phyloP scores from a whole-genome alignment of 2,329 filamentous ascomycete genomes.

The Neurospora crassa region DNA sequence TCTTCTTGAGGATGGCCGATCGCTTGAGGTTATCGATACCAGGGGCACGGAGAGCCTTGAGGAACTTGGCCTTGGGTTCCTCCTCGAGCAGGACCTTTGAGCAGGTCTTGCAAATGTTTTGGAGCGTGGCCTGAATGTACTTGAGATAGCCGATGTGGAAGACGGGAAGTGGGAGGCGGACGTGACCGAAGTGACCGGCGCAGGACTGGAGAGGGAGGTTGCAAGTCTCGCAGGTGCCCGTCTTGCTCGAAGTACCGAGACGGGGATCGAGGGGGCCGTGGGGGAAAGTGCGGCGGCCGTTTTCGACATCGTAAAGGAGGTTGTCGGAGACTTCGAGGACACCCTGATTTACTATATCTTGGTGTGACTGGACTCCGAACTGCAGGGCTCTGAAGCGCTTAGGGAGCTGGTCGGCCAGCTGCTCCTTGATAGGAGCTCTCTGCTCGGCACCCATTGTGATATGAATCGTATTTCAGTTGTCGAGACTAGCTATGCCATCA shows the following conservation, averaged over 20 bases:
- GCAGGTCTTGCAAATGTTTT: constrained; percentile 95
- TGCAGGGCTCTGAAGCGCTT: constrained; percentile 90
- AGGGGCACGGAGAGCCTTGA: constrained; percentile 72
- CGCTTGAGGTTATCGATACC: constrained; percentile 80
- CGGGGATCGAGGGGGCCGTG: constrained; percentile 83
- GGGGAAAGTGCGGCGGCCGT: constrained; percentile 62
- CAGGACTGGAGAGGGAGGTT: constrained; percentile 72
- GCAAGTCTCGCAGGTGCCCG: constrained; percentile 71
- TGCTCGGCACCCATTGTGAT: constrained; percentile 7
- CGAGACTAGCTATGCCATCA: neutral
- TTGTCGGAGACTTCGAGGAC: constrained; percentile 92
- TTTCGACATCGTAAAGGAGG: constrained; percentile 83
- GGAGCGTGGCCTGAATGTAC: constrained; percentile 82
- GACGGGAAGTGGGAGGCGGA: constrained; percentile 79
- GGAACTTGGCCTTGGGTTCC: constrained; percentile 59
- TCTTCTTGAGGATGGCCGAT: constrained; percentile 74
- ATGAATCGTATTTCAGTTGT: neutral
- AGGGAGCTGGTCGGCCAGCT: constrained; percentile 79
- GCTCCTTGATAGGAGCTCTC: constrained; percentile 51
- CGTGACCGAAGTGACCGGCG: constrained; percentile 91
- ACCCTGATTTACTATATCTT: constrained; percentile 91
- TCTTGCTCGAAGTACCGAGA: constrained; percentile 78
- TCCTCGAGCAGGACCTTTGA: constrained; percentile 69
- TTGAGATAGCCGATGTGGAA: constrained; percentile 97
- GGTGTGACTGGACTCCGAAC: constrained; percentile 88